These are phyloP conservation scores for Populus tomentosa DNA, from an alignment of 441 rosid genomes.

Conservation along the genomic window DNA sequence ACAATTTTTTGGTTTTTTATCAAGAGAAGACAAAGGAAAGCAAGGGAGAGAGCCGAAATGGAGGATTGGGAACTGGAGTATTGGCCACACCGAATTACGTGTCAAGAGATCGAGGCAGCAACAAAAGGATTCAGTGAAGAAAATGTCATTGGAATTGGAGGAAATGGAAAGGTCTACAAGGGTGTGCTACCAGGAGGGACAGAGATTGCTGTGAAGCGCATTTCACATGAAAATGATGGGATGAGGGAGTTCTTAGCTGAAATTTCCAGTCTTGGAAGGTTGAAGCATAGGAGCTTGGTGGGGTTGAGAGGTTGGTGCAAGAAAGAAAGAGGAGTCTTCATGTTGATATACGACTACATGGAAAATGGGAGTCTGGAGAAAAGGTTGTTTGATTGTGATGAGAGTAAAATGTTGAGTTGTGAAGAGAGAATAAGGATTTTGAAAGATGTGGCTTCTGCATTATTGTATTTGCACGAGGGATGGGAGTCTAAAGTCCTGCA, in stretches of 20 bases:
- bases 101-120: slow-evolving; percentile 51
- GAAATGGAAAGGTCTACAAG: slow-evolving; percentile 73
- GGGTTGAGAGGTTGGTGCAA: slow-evolving; percentile 81
- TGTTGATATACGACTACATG: slow-evolving; percentile 77
- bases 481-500: slow-evolving; percentile 73
- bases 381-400: slow-evolving; percentile 41
- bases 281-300: slow-evolving; percentile 62
- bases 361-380: slow-evolving; percentile 72
- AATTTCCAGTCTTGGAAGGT: slow-evolving; percentile 65
- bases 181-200: slow-evolving; percentile 57
- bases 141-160: slow-evolving; percentile 65
- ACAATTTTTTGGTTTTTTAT: slow-evolving; percentile 32
- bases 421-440: slow-evolving; percentile 51
- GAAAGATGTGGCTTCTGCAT: slow-evolving; percentile 60
- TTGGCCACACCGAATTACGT: slow-evolving; percentile 68
- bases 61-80: slow-evolving; percentile 92
- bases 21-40: slow-evolving; percentile 39
- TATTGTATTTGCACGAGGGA: slow-evolving; percentile 72
- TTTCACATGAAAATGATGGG: slow-evolving; percentile 58
- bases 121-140: slow-evolving; percentile 57
- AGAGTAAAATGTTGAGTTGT: slow-evolving; percentile 28
- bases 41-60: slow-evolving; percentile 49
- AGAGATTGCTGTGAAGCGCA: slow-evolving; percentile 69
- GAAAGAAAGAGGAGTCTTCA: slow-evolving; percentile 56
- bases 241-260: slow-evolving; percentile 66